Conservation (phyloP, 2,329 filamentous ascomycete species). For the Cytospora piceae region DNA sequence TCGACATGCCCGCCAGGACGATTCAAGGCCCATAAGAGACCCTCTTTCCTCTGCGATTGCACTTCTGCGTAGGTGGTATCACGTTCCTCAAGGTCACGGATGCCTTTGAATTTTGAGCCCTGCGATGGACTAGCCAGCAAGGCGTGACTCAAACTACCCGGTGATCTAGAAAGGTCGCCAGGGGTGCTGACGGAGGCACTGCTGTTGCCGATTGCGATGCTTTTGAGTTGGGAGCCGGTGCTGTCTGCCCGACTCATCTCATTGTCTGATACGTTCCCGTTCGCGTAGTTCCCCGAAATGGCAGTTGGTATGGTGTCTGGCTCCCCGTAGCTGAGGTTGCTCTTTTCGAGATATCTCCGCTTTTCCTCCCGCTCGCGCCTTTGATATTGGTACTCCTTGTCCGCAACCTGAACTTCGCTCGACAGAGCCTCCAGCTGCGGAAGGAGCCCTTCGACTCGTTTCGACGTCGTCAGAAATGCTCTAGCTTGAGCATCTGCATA, state of each 20-base stretch:
- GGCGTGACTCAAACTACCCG: constrained; percentile 55
- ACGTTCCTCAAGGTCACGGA: constrained; percentile 88
- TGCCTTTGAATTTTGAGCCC: constrained; percentile 77
- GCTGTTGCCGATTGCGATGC: constrained; percentile 51
- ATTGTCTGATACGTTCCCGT: constrained; percentile 62
- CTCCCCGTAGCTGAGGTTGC: constrained; percentile 73
- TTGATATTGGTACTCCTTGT: constrained; percentile 96
- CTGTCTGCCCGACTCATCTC: constrained; percentile 76
- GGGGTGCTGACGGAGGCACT: constrained; percentile 38
- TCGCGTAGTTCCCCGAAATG: constrained; percentile 38
- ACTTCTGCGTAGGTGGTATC: constrained; percentile 58
- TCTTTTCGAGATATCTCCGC: constrained; percentile 85
- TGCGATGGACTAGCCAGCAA: constrained; percentile 55
- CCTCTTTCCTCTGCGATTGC: constrained; percentile 80
- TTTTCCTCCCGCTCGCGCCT: constrained; percentile 96
- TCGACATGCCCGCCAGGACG: constrained; percentile 93
- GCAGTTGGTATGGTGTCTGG: constrained; percentile 57
- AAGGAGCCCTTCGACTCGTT: constrained; percentile 83
- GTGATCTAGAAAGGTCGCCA: constrained; percentile 58
- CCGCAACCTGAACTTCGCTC: constrained; percentile 85
- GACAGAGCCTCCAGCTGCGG: constrained; percentile 89
- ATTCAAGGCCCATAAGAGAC: constrained; percentile 91
- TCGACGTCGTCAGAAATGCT: constrained; percentile 79
- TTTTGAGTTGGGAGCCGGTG: constrained; percentile 68
- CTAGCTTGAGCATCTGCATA: constrained; percentile 90